Base-by-base conservation (phyloP, 1,284 basidiomycete genomes). In the Cerioporus squamosus region DNA sequence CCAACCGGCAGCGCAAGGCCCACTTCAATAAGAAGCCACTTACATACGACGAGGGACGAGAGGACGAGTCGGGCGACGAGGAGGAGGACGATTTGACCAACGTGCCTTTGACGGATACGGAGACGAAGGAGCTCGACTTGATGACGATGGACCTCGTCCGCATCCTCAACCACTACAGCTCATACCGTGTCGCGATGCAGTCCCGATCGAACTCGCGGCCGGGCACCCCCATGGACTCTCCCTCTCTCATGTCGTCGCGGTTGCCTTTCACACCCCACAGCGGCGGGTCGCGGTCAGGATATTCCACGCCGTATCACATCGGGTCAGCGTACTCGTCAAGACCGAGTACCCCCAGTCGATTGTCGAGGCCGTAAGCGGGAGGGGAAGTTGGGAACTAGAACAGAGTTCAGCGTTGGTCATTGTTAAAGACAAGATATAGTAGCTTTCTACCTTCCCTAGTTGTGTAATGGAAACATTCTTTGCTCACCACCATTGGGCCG, bases 101-200 rank as follows among this genome's bases (percentile, higher is more conserved):
- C 60, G 78, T 79, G 57, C 79, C 87, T 0, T 77, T 95, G 53
- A 84, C 86, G 8, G 60, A 68, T 14, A 79, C 80, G 50, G 93
- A 95, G 75, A 78, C 91, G 62, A 82, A 81, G 67, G 91, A 95
- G 66, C 75, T 95, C 52, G 90, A 93, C 63, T 70, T 82, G 39
- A 78, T 94, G 66, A 93, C 91, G 17, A 80, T 83, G 61, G 86
- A 90, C 64, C 79, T 94, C 51, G 92, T 94, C 36, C 75, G 80
- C 31, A 84, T 94, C 51, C 74, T 95, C 48, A 83, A 88, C 66
- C 79, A 79, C 50, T 89, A 85, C 69, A 85, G 79, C 64, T 80
- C 84, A 3, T 90, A 90, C 67, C 78, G 86, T 54, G 70, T 81
- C 62, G 74, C 76, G 17, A 75, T 74, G 38, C 83, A 83, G 68